Base-by-base conservation (phyloP, 192 early-diverging fungal species). In the Mortierella antarctica region DNA sequence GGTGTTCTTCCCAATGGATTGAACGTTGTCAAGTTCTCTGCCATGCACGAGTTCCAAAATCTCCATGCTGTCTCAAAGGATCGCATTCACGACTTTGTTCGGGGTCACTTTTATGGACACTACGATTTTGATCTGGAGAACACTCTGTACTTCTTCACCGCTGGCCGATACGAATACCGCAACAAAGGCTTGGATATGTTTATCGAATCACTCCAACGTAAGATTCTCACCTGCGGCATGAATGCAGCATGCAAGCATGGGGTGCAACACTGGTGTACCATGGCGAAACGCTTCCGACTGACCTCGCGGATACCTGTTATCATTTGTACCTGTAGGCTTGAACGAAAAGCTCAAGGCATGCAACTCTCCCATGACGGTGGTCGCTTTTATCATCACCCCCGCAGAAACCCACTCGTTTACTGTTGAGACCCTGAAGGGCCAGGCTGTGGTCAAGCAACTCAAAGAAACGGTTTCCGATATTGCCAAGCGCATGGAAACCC, bases 21-120 rank as follows among this genome's bases (percentile, higher is more conserved):
- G 48, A 97, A 97, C 75, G 95, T 98, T 8, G 93, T 99, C 57
- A 99, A 99, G 86, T 97, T 99, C 89, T 91, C 89, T 6, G 97
- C 96, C n/a, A 92, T 96, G 86, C 97, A 99, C 83, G 96, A 99
- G 86, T 99, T 99, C 89, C 97, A 99, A 82, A 99, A 99, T 85
- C 73, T 97, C 77, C 97, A 99, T 79, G 95, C 96, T 57, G 83
- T 92, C 39, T 89, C 88, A 78, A 99, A 99, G 83, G 96, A 96
- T 60, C 94, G 94, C 70, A 99, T 98, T 84, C 90, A 96, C 85
- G 93, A 96, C 79, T 99, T 99, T 89, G 93, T 98, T 50, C 92
- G 95, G 53, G 97, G 97, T 39, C 97, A 99, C 83, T 99, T 99
- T 72, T 97, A 96, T 86, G 97, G 97, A 5, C 95, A 99, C 84